Percentiles rank a stretch among this genome's conserved stretches.
phyloP scores from a whole-genome alignment of 2,329 filamentous ascomycete species.

The Dothideomycetes sp. region DNA sequence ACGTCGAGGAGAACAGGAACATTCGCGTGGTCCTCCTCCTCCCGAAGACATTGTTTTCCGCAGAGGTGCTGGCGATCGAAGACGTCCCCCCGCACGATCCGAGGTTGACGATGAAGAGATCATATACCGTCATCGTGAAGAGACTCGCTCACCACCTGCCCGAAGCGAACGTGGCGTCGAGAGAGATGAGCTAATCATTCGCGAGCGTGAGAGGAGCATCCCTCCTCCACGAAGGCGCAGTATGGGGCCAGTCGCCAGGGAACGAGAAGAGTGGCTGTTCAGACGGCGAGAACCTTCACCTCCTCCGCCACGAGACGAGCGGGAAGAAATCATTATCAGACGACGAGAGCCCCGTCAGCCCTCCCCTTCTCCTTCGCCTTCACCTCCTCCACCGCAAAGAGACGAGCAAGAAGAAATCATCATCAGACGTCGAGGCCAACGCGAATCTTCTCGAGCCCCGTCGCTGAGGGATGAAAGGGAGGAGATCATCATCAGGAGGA shows the following conservation, averaged over 20 bases:
- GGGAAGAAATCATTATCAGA: conserved; percentile 39
- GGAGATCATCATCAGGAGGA: conserved; percentile 41
- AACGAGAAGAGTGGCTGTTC: conserved; percentile 29
- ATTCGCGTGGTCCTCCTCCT: conserved; percentile 11
- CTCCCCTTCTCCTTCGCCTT: conserved; percentile 16
- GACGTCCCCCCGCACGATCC: conserved; percentile 9
- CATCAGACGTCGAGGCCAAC: conserved; percentile 38
- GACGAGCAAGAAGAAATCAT: conserved; percentile 35
- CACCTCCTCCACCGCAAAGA: conserved; percentile 25
- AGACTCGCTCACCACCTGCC: conserved; percentile 14
- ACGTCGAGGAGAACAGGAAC: conserved; percentile 19
- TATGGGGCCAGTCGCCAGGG: conserved; percentile 27
- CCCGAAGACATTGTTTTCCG: conserved; percentile 27
- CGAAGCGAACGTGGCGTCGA: conserved; percentile 17
- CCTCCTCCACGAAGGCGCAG: conserved; percentile 23
- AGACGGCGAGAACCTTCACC: conserved; percentile 27
- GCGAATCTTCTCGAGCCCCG: conserved; percentile 26
- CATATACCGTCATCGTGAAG: conserved; percentile 15
- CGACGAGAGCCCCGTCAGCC: conserved; percentile 32
- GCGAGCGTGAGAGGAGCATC: conserved; percentile 26
- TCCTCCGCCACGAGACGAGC: conserved; percentile 27
- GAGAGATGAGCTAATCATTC: conserved; percentile 29
- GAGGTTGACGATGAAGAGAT: conserved; percentile 16
- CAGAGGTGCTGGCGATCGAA: conserved; percentile 17
- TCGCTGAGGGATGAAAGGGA: conserved; percentile 25